Evolutionary conservation across 1,139 yeast genomes (phyloP), one percentile per base, ranked within the genome.

Genomic region (Sugiyamaella japonica): DNA sequence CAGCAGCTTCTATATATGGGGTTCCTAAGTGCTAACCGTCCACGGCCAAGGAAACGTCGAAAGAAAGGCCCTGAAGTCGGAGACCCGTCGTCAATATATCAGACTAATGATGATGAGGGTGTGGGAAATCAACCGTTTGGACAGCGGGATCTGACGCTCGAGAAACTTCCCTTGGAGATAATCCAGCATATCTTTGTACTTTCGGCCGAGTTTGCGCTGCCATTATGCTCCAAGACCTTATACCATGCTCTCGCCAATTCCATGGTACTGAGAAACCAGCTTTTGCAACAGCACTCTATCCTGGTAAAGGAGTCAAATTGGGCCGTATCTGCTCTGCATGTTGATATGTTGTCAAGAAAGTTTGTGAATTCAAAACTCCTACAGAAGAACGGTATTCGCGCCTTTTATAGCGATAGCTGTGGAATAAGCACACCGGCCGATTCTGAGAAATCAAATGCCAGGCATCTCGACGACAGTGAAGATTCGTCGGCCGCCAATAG

Each of bases 111-210:
- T 12, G 34, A 12, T 43, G 36, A 43, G 13, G 36, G n/a, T 7
- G 15, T 10, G n/a, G 28, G 13, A 44, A 20, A n/a, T 5, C 42
- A 7, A 7, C 49, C 25, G 7, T n/a, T 25, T 40, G 44, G 34
- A 12, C 23, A 46, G 7, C 16, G 41, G 28, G 20, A 34, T 10
- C 43, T 23, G 9, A 39, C 45, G 8, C 23, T 48, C 2, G 51
- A 48, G 12, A 48, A 42, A n/a, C 51, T 48, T 13, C 51, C 51
- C 12, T 17, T 48, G 23, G 51, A 48, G 36, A 48, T 48, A 39
- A 39, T 48, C 12, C 51, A 48, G 39, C 29, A 48, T 37, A 48
- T 48, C 10, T 48, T 48, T 13, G 40, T 48, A 7, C 17, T 48
- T 7, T 48, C 51, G 23, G 44, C 29, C 16, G 51, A 48, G 40